These are phyloP conservation scores for Didymella arachidicola DNA, from an alignment of 2,329 filamentous ascomycete species.

Conservation along the genomic window DNA sequence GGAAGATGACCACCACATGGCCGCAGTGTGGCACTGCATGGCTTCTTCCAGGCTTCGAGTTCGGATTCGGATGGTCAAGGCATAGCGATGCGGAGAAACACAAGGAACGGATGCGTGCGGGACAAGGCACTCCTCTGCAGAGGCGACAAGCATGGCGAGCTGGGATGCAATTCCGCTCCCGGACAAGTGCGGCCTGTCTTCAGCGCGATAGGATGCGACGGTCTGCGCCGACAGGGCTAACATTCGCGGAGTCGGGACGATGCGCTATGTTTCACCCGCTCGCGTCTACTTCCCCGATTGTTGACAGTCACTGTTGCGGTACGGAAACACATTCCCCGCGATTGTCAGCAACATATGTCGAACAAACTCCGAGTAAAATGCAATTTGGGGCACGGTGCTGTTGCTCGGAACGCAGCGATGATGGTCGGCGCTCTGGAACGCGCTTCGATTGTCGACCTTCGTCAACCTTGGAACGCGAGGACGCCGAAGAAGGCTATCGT, in stretches of 20 bases:
- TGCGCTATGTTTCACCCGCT: conserved; percentile 47
- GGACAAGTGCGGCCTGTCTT: conserved; percentile 28
- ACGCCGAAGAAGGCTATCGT: conserved; percentile 17
- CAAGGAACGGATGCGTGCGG: conserved; percentile 24
- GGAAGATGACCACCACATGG: conserved; percentile 1
- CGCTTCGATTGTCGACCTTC: not conserved
- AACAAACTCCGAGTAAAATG: conserved; percentile 8
- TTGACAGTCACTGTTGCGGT: conserved; percentile 7
- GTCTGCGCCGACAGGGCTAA: conserved; percentile 27
- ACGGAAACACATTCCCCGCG: conserved; percentile 23
- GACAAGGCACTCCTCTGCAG: conserved; percentile 22
- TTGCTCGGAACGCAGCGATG: not conserved
- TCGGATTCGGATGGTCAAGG: conserved; percentile 22
- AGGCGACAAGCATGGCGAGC: conserved; percentile 34
- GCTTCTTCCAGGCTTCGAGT: conserved; percentile 26
- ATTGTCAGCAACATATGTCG: conserved; percentile 7
- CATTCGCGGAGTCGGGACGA: conserved; percentile 45
- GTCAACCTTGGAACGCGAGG: conserved; percentile 18
- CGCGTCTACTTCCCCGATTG: conserved; percentile 27
- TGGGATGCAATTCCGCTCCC: conserved; percentile 29
- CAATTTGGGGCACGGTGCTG: not conserved
- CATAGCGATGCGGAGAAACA: conserved; percentile 32
- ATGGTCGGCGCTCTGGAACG: conserved; percentile 1
- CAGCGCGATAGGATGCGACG: conserved; percentile 23
- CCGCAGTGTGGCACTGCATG: conserved; percentile 18